Base-by-base conservation (phyloP, 2,329 filamentous ascomycete genomes). In the Calonectria leucothoes region DNA sequence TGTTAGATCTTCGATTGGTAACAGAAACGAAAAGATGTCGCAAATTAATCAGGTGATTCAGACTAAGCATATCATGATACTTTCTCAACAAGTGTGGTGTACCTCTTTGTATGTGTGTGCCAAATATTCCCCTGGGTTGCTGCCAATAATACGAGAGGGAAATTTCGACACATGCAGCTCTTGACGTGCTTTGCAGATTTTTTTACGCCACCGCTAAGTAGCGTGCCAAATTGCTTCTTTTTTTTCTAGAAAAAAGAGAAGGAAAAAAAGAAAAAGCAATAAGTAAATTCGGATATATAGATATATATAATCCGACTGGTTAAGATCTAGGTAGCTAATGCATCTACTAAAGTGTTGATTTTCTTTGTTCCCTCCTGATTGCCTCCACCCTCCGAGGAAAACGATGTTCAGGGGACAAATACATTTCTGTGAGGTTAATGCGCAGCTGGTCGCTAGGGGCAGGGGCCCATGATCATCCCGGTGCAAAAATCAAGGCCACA, bases 161-260 rank as follows among this genome's bases (percentile, higher is more conserved):
- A 42, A 39, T 66, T 49, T 42, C 42, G 29, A 31, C 48, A 49
- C 23, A 14, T 49, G 33, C 27, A 45, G 8, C 27, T 31, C 35
- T 64, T 72, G 70, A 69, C 70, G 70, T 69, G 57, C 68, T 69
- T 42, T 57, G 55, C 23, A 49, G 55, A 20, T 33, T 31, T 59
- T 59, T 64, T 69, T 27, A 57, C 70, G 70, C 65, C 55, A 72
- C 29, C 39, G n/a, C 7, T 27, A 12, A 31, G 51, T 66, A 33
- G 25, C 29, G 39, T 45, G 51, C 39, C 23, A 31, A 25, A 52
- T 27, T 37, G 10, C 11, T 12, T 45, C 11, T 45, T 5, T 11
- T 23, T 45, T 42, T 45, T 27, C 31, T 39, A 17, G n/a, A 37
- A 8, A 25, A 20, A 27, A 39, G 25, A 37, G n/a, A n/a, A n/a